Evolutionary conservation across 2,329 filamentous ascomycete genomes (phyloP), one percentile per base, ranked within the genome.

Genomic region (Penicillium verrucosum): DNA sequence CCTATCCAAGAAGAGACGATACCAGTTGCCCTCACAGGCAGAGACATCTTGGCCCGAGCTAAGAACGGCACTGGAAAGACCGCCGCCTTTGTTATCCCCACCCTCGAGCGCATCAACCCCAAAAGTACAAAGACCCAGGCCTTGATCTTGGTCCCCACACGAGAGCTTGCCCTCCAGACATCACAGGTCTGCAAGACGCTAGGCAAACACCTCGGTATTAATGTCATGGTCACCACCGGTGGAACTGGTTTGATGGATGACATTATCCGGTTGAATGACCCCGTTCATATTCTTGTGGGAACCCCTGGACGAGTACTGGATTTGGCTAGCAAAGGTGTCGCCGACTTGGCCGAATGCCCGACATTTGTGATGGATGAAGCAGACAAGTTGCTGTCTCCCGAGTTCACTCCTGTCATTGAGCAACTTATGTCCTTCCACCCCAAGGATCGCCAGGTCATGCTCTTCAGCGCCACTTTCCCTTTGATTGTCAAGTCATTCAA

Each of bases 351-450:
- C 68, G 89, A 95, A 78, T 97, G 94, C 74, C 89, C 92, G 68
- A 97, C 95, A 71, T 99, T 99, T 74, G 91, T 99, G 78, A 99
- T 99, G 94, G 94, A 99, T 71, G 94, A 99, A 76, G 94, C 94
- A 54, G 94, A 99, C 78, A 99, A 99, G 81, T 86, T 99, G 59
- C 84, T 99, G 49, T 99, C 94, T 7, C 86, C 90, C 58, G 94
- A 99, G 73, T 99, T 99, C 73, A 99, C 94, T 7, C 92, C 93
- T 27, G 92, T 96, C 62, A 96, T 99, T 65, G 95, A 99, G 77
- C 92, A 99, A 74, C 83, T 99, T 23, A 82, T 99, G 48, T 89
- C 90, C 63, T 97, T 96, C 78, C 93, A 97, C 74, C 93, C 94
- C 61, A 96, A 94, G 75, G 93, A 99, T 72, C 89, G 94, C 57